Conservation (phyloP, 441 rosid genomes). For the Viola pubescens region DNA sequence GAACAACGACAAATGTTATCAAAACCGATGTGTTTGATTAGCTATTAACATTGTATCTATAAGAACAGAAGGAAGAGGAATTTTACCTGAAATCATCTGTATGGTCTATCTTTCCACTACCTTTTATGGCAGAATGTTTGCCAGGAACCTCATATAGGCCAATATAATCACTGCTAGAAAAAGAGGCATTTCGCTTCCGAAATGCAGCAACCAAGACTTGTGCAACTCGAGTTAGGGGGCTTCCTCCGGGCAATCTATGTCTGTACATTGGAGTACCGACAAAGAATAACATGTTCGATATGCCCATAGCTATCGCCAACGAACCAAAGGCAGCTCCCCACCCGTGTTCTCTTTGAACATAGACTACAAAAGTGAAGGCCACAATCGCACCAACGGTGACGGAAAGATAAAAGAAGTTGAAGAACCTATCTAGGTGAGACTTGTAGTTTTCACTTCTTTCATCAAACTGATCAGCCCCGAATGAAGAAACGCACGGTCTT, state of each 20-base stretch:
- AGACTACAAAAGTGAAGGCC: constrained; percentile 85
- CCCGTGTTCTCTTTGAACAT: constrained; percentile 68
- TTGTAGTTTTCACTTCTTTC: constrained; percentile 69
- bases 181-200: constrained; percentile 49
- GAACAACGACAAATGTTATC: no score
- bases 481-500: constrained; percentile 91
- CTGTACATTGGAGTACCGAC: constrained; percentile 81
- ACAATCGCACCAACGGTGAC: constrained; percentile 80
- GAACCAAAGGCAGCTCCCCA: constrained; percentile 93
- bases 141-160: constrained; percentile 85
- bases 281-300: constrained; percentile 73
- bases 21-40: no score
- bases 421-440: constrained; percentile 75
- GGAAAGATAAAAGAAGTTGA: constrained; percentile 87
- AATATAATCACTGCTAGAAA: constrained; percentile 56
- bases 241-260: constrained; percentile 94
- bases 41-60: no score
- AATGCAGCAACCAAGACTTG: constrained; percentile 81
- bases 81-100: constrained; percentile 57
- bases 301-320: constrained; percentile 77
- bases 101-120: constrained; percentile 76
- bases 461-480: constrained; percentile 96
- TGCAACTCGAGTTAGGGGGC: constrained; percentile 85
- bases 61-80: neutral
- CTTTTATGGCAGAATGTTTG: constrained; percentile 64